A percentile compares a stretch with the other conserved stretches of the same genome.
phyloP scores from a whole-genome alignment of 164 flowering plant genomes.

The Vitis amurensis region DNA sequence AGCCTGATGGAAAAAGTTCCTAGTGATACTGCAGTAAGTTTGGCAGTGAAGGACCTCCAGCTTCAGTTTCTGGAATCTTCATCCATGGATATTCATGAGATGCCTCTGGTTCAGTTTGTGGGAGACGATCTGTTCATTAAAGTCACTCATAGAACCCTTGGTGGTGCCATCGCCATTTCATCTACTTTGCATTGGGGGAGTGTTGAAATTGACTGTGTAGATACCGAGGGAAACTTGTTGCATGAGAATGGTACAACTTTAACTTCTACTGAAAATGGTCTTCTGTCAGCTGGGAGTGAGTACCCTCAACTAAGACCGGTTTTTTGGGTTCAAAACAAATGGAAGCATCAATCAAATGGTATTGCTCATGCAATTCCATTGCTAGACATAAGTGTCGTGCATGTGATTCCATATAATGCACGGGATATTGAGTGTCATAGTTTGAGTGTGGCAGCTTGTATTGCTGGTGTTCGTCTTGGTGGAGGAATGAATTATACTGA shows the following conservation, averaged over 20 bases:
- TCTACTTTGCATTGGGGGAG: conserved; percentile 71
- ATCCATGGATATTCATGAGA: conserved; percentile 43
- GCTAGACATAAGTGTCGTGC: conserved; percentile 61
- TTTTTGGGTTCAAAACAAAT: conserved; percentile 73
- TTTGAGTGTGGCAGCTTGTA: conserved; percentile 71
- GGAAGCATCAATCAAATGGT: conserved; percentile 28
- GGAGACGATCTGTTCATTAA: conserved; percentile 69
- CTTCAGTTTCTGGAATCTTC: conserved; percentile 79
- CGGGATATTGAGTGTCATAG: conserved; percentile 71
- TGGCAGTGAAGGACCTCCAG: conserved; percentile 64
- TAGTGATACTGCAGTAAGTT: conserved; percentile 84
- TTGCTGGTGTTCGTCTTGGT: conserved; percentile 87
- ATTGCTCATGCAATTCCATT: conserved; percentile 43
- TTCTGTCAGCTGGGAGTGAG: conserved; percentile 40
- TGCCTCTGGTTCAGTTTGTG: conserved; percentile 76
- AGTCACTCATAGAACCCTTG: conserved; percentile 84
- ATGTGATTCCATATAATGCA: conserved; percentile 75
- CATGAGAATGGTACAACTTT: conserved; percentile 29
- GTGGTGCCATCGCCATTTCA: conserved; percentile 90
- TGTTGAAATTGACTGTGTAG: conserved; percentile 79
- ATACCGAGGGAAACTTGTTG: conserved; percentile 40
- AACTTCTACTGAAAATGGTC: conserved; percentile 31
- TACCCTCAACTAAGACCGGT: conserved; percentile 69
- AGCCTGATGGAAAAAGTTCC: conserved; percentile 76
- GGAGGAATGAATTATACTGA: conserved; percentile 97